These are phyloP conservation scores for Xylariaceae sp. DNA, from an alignment of 2,329 filamentous ascomycete species.

Conservation along the genomic window DNA sequence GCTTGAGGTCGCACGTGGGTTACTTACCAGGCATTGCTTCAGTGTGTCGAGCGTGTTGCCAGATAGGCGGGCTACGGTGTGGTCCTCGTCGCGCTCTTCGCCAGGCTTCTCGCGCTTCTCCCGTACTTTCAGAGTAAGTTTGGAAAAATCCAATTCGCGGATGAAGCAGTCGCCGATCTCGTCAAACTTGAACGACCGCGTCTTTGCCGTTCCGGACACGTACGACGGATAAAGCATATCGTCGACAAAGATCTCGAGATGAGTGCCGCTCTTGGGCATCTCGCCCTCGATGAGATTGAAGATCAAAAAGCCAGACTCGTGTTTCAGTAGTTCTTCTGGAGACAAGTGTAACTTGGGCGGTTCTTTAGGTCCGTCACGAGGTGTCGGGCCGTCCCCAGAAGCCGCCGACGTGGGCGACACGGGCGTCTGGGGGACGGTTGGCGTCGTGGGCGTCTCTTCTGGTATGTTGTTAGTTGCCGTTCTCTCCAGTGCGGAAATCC, in stretches of 20 bases:
- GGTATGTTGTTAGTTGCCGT: slow-evolving; percentile 25
- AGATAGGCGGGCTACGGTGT: slow-evolving; percentile 73
- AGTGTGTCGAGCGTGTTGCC: slow-evolving; percentile 84
- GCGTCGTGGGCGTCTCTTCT: slow-evolving; percentile 30
- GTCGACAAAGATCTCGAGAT: slow-evolving; percentile 86
- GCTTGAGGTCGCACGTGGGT: no score
- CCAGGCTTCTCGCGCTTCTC: slow-evolving; percentile 72
- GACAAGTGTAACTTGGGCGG: slow-evolving; percentile 73
- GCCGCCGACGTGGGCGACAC: slow-evolving; percentile 36
- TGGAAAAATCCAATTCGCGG: slow-evolving; percentile 93
- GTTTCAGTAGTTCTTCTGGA: slow-evolving; percentile 72
- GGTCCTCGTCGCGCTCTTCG: slow-evolving; percentile 60
- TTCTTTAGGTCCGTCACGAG: slow-evolving; percentile 47
- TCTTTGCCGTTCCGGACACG: slow-evolving; percentile 68
- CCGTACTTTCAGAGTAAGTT: slow-evolving; percentile 79
- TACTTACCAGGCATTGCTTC: slow-evolving; percentile 74
- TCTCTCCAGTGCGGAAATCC: slow-evolving; percentile 36
- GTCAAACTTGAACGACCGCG: slow-evolving; percentile 67
- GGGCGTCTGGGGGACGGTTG: slow-evolving; percentile 40
- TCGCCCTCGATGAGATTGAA: slow-evolving; percentile 93
- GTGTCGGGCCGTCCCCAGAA: slow-evolving; percentile 33
- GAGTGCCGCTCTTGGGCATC: slow-evolving; percentile 67
- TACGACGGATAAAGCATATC: slow-evolving; percentile 93
- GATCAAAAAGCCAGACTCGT: slow-evolving; percentile 88
- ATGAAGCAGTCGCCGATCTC: slow-evolving; percentile 96